Evolutionary conservation across 1,139 yeast species (phyloP), one percentile per base, ranked within the genome.

Genomic region (Kodamaea alishanica): DNA sequence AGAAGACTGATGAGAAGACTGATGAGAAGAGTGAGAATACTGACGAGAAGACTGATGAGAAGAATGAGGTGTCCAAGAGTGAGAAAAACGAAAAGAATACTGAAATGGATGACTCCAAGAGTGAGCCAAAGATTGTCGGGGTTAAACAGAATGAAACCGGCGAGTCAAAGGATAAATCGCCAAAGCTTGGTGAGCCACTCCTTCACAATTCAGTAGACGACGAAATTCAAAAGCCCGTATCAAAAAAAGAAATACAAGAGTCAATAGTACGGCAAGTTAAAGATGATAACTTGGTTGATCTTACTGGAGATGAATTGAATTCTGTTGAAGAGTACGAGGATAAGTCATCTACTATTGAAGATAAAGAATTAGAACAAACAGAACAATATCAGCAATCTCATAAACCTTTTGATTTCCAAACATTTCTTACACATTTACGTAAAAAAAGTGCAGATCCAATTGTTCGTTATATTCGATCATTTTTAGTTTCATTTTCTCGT

Each of bases 361-460:
- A 33, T 7, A 28, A 34, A 8, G 32, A 26, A n/a, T 20, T 25
- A 6, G 53, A 55, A 35, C 58, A 64, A 6, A 50, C 49, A 8
- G 66, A 64, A 27, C 67, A 63, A 37, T 56, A 63, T 35, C 70
- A 67, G 40, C 70, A 61, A 40, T 70, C 75, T 0, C 75, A 70
- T 44, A 50, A 69, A 63, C 65, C 84, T 2, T 86, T 88, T 62
- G 96, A 92, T 57, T 92, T 90, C 59, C 96, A 86, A 54, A 66
- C 73, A 22, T 94, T 94, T 56, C 68, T 90, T 28, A 70, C 73
- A 6, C 88, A 84, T 46, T 70, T 94, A 45, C 80, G 84, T 41
- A 75, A 78, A 43, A 83, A 81, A 48, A 70, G 77, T 39, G 96
- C 97, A 2, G 96, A 88, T 44, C 97, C 98, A 0, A 75, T 90